phyloP scores from a whole-genome alignment of 225 moss, liverwort and hornwort species.

The Lunularia cruciata region DNA sequence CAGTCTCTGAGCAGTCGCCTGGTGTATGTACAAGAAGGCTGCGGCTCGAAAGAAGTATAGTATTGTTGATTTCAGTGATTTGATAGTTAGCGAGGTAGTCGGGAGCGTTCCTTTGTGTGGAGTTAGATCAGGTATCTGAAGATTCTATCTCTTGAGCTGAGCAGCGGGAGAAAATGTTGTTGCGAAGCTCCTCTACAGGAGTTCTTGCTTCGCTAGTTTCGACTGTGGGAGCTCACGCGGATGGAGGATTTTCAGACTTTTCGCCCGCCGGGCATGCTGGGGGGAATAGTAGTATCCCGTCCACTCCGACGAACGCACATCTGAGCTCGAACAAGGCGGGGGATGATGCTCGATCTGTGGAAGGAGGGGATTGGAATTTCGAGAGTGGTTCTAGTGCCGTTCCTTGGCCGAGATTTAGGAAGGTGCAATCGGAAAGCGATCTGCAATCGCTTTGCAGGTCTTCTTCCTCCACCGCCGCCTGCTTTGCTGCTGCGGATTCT shows the following conservation, averaged over 20 bases:
- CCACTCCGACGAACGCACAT: constrained; percentile 18
- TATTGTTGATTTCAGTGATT: no score
- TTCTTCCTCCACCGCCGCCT: constrained; percentile 16
- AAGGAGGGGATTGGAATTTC: constrained; percentile 36
- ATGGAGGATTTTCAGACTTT: not conserved
- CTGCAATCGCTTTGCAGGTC: constrained; percentile 30
- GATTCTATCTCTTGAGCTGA: no score
- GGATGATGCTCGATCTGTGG: constrained; percentile 22
- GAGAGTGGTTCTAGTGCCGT: not conserved
- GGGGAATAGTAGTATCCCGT: constrained; percentile 5
- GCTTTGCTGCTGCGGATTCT: constrained; percentile 30
- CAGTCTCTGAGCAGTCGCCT: no score
- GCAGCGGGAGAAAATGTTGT: constrained; percentile 25
- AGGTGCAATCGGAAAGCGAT: constrained; percentile 43
- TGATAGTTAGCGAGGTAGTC: no score
- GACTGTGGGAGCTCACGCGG: not conserved
- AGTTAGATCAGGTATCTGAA: no score
- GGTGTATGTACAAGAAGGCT: no score
- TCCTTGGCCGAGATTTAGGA: constrained; percentile 20
- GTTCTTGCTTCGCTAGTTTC: constrained; percentile 30
- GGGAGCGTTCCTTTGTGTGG: no score
- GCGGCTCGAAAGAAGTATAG: no score
- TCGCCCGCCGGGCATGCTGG: not conserved
- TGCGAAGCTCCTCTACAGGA: constrained; percentile 36
- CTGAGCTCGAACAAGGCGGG: not conserved